A percentile compares a stretch with the other conserved stretches of the same genome.
These are phyloP conservation scores for Phytophthora tentaculata DNA, from an alignment of 352 stramenopile species.

Conservation along the genomic window DNA sequence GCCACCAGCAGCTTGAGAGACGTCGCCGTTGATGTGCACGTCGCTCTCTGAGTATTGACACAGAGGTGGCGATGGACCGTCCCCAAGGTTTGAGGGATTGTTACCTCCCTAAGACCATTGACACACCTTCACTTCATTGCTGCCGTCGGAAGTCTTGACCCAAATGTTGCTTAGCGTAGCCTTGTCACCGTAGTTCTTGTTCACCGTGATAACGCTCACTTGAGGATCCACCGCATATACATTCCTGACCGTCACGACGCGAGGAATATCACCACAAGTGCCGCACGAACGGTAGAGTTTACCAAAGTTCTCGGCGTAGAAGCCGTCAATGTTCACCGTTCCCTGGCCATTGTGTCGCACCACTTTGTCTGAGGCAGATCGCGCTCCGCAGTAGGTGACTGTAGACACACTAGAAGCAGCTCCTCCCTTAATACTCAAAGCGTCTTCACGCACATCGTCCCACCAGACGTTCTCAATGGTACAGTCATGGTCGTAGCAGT, in stretches of 20 bases:
- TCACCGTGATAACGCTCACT: constrained; percentile 52
- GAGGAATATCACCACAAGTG: constrained; percentile 31
- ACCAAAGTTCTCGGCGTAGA: constrained; percentile 22
- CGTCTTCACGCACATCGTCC: constrained; percentile 23
- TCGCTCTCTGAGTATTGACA: constrained; percentile 29
- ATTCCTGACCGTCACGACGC: constrained; percentile 37
- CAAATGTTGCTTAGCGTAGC: constrained; percentile 45
- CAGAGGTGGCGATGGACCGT: constrained; percentile 24
- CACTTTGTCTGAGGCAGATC: constrained; percentile 49
- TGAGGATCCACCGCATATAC: constrained; percentile 40
- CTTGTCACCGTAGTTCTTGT: constrained; percentile 44
- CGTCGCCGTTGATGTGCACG: constrained; percentile 34
- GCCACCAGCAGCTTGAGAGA: background rate
- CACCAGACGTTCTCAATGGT: constrained; percentile 17
- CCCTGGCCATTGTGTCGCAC: constrained; percentile 38
- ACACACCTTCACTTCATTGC: constrained; percentile 22
- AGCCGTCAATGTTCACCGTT: constrained; percentile 27
- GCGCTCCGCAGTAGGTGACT: constrained; percentile 31
- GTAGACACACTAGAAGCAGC: constrained; percentile 32
- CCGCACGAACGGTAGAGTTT: constrained; percentile 30
- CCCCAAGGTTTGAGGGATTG: constrained; percentile 33
- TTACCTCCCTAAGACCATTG: constrained; percentile 32
- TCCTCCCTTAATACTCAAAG: constrained; percentile 42
- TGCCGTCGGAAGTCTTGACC: constrained; percentile 28
- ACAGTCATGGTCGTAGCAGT: constrained; percentile 17